These are phyloP conservation scores for Pestalotiopsis sp. DNA, from an alignment of 2,329 filamentous ascomycete genomes.

Conservation along the genomic window DNA sequence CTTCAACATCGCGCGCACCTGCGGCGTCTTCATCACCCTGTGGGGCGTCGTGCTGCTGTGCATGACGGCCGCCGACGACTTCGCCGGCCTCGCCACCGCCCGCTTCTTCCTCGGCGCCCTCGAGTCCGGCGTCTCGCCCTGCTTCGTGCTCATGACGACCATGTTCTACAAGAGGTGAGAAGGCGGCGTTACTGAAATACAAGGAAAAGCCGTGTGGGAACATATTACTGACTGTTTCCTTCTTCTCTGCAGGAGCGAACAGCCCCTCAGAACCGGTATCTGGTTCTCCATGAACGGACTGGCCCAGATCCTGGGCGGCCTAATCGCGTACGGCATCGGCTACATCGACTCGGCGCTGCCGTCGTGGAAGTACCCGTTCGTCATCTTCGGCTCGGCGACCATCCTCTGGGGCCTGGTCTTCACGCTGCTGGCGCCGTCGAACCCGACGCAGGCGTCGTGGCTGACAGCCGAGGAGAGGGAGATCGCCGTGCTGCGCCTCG, in stretches of 20 bases:
- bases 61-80: slow-evolving; percentile 60
- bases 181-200: slow-evolving; percentile 39
- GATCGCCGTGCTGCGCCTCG: slow-evolving; percentile 56
- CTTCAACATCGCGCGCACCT: slow-evolving; percentile 38
- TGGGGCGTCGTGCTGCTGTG: slow-evolving; percentile 47
- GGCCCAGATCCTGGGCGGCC: slow-evolving; percentile 59
- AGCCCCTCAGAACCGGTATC: slow-evolving; percentile 60
- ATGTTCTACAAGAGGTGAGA: slow-evolving; percentile 5
- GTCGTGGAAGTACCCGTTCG: slow-evolving; percentile 69
- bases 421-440: slow-evolving; percentile 60
- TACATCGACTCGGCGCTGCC: slow-evolving; percentile 58
- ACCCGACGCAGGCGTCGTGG: slow-evolving; percentile 55
- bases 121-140: slow-evolving; percentile 53
- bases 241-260: slow-evolving; percentile 47
- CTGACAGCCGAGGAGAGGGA: slow-evolving; percentile 53
- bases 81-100: slow-evolving; percentile 55
- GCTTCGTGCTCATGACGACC: slow-evolving; percentile 62
- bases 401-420: slow-evolving; percentile 62
- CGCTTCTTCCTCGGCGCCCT: slow-evolving; percentile 66
- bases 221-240: slow-evolving; percentile 42
- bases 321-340: slow-evolving; percentile 58
- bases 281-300: slow-evolving; percentile 64
- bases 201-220: slow-evolving; percentile 58
- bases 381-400: slow-evolving; percentile 63
- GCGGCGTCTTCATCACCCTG: slow-evolving; percentile 50